Percentiles rank a stretch among this genome's conserved stretches.
Evolutionary conservation across 768 basidiomycete species (phyloP).

Genomic region (Lanmaoa rubissima): DNA sequence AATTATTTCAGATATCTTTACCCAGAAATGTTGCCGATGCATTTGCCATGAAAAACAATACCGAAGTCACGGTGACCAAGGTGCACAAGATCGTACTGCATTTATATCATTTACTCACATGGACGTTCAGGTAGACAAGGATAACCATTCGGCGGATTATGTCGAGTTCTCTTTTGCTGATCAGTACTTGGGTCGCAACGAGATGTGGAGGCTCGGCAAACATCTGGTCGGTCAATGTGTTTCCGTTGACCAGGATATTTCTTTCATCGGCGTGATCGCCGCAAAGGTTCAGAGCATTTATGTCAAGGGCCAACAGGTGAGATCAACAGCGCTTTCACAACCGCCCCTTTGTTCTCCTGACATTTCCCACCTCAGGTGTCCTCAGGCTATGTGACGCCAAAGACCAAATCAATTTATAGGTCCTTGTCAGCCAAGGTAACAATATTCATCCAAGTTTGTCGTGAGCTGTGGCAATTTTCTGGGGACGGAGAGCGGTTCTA

Average conservation of each 20-base stretch:
- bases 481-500: constrained; percentile 95
- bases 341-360: not conserved
- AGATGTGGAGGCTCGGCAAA: constrained; percentile 94
- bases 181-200: constrained; percentile 92
- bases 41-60: constrained; percentile 68
- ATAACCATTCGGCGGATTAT: constrained; percentile 63
- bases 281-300: constrained; percentile 83
- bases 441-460: constrained; percentile 94
- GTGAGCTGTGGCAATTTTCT: constrained; percentile 95
- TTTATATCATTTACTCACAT: constrained; percentile 14
- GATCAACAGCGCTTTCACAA: constrained; percentile 6
- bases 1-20: constrained; percentile 60
- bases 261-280: constrained; percentile 77
- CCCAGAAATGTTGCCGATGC: constrained; percentile 69
- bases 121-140: constrained; percentile 59
- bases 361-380: constrained; percentile 52
- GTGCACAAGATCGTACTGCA: constrained; percentile 30
- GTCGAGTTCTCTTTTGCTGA: constrained; percentile 93
- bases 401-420: constrained; percentile 87
- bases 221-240: constrained; percentile 78
- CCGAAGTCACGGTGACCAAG: constrained; percentile 71
- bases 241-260: constrained; percentile 80
- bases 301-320: constrained; percentile 63
- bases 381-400: constrained; percentile 73
- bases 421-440: constrained; percentile 90